Conservation (phyloP, 768 basidiomycete genomes). For the Lanmaoa rubissima region DNA sequence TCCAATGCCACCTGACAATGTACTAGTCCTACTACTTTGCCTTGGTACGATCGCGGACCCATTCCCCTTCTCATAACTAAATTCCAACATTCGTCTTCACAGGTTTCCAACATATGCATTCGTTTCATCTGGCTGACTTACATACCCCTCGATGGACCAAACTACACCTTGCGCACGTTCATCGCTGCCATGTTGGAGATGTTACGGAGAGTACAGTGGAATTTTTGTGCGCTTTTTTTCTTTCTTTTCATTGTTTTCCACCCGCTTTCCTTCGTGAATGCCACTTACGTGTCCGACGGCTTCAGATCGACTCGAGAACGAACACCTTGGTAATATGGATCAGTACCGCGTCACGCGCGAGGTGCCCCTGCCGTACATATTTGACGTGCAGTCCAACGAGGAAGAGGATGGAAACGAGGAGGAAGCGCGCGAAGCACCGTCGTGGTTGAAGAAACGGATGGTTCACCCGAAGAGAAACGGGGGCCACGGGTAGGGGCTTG, state of each 20-base stretch:
- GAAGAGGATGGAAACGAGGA: slow-evolving; percentile 30
- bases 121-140: slow-evolving; percentile 85
- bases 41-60: slow-evolving; percentile 45
- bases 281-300: neutral
- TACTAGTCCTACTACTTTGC: slow-evolving; percentile 74
- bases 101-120: slow-evolving; percentile 71
- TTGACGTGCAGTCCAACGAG: slow-evolving; percentile 47
- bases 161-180: slow-evolving; percentile 58
- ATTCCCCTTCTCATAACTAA: neutral
- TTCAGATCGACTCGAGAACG: slow-evolving; percentile 78
- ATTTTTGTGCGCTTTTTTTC: slow-evolving; percentile 63
- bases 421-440: too few species aligned
- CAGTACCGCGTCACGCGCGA: slow-evolving; percentile 88
- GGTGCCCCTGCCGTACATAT: slow-evolving; percentile 75
- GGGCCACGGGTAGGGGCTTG: slow-evolving; percentile 1
- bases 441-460: neutral
- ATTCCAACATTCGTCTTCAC: neutral
- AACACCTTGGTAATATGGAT: slow-evolving; percentile 94
- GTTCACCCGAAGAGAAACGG: neutral
- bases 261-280: neutral
- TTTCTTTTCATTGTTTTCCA: neutral
- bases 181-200: slow-evolving; percentile 72
- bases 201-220: slow-evolving; percentile 84
- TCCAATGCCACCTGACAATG: neutral
- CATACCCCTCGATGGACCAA: slow-evolving; percentile 54